These are phyloP conservation scores for Hymenoscyphus fructigenus DNA, from an alignment of 2,329 filamentous ascomycete species.

Conservation along the genomic window DNA sequence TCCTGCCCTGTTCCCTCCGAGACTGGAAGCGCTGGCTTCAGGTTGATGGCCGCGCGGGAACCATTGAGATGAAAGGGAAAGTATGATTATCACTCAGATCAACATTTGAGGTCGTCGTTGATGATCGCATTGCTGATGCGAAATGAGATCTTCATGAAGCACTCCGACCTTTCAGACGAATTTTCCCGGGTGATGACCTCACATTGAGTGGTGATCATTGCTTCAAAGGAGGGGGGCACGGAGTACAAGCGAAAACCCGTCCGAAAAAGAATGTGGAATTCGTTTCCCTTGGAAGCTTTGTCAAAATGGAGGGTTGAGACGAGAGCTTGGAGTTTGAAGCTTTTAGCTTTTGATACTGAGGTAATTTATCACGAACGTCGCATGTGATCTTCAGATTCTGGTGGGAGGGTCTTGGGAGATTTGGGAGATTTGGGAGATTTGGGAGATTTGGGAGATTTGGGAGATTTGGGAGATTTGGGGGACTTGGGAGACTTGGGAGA, in stretches of 20 bases:
- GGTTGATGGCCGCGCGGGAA: background rate
- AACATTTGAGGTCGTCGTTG: background rate
- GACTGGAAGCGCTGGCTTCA: background rate
- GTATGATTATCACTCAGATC: background rate
- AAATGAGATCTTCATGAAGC: conserved; percentile 9
- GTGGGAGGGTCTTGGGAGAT: background rate
- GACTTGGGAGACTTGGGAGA: too few species aligned
- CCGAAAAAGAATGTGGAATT: background rate
- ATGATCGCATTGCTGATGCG: background rate
- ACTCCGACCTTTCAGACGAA: conserved; percentile 8
- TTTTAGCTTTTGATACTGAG: background rate
- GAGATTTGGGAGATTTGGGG: too few species aligned
- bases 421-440: too few species aligned
- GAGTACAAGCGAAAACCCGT: background rate
- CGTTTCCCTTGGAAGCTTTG: background rate
- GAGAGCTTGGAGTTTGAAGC: background rate
- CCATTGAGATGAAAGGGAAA: background rate
- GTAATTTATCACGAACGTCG: background rate
- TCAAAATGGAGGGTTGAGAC: background rate
- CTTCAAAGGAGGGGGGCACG: background rate
- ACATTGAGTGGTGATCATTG: conserved; percentile 6
- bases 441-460: too few species aligned
- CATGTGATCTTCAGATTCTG: background rate
- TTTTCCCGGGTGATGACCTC: conserved; percentile 11
- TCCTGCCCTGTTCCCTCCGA: background rate